phyloP scores from a whole-genome alignment of 192 early-diverging fungal genomes.

The Lobosporangium transversale region DNA sequence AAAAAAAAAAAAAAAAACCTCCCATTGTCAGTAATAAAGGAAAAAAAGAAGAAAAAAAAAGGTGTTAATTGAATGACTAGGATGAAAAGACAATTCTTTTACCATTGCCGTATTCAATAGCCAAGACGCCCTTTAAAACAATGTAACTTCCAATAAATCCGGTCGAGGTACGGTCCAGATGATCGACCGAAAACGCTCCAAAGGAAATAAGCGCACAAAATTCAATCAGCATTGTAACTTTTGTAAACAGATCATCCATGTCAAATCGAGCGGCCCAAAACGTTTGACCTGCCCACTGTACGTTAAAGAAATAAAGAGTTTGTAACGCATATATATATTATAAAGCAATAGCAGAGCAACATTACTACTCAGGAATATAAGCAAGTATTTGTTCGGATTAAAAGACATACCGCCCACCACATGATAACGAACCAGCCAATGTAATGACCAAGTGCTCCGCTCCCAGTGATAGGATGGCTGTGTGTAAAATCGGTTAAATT shows the following conservation, averaged over 20 bases:
- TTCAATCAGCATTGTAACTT: constrained; percentile 26
- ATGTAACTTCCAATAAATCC: constrained; percentile 58
- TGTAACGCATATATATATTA: background rate
- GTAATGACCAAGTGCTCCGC: constrained; percentile 52
- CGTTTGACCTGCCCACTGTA: constrained; percentile 57
- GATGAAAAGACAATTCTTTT: background rate
- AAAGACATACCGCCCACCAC: constrained; percentile 55
- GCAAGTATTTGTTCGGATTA: too few relatives aligned
- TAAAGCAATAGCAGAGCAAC: background rate
- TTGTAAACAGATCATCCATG: constrained; percentile 34
- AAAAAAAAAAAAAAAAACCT: too few relatives aligned
- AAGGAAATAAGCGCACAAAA: constrained; percentile 47
- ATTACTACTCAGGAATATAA: background rate
- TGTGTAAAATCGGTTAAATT: constrained; percentile 62
- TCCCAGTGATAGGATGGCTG: constrained; percentile 55
- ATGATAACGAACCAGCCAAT: constrained; percentile 61
- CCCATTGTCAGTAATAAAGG: too few relatives aligned
- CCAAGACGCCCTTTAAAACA: constrained; percentile 54
- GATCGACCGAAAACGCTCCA: constrained; percentile 54
- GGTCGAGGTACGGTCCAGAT: constrained; percentile 50
- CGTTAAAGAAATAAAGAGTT: constrained; percentile 14
- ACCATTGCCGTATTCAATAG: constrained; percentile 59
- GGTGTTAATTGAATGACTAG: background rate
- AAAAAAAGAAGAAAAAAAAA: too few relatives aligned
- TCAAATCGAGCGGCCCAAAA: constrained; percentile 29